Conservation (phyloP, 1,284 basidiomycete genomes). For the Naganishia sp. region DNA sequence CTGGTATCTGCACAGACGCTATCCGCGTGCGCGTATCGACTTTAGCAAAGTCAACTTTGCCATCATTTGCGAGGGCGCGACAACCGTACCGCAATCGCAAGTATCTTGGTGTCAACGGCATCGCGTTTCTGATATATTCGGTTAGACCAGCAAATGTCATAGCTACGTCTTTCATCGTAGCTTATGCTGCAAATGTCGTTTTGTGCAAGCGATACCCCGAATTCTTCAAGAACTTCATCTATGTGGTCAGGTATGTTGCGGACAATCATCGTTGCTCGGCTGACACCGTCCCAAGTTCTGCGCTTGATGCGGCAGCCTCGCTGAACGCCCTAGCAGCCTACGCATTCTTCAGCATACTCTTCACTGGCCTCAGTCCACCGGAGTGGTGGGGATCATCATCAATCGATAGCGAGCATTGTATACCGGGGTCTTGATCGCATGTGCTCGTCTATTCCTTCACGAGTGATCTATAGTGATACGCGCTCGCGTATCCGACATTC, state of each 20-base stretch:
- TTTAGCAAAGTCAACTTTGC: conserved; percentile 56
- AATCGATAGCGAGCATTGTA: conserved; percentile 53
- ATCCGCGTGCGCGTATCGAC: conserved; percentile 42
- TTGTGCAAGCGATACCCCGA: conserved; percentile 48
- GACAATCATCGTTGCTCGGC: not conserved
- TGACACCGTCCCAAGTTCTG: conserved; percentile 50
- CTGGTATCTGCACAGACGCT: conserved; percentile 55
- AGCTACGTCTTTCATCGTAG: conserved; percentile 53
- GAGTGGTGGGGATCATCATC: conserved; percentile 52
- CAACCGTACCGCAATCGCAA: conserved; percentile 52
- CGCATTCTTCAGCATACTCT: conserved; percentile 49
- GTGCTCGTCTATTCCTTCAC: not conserved
- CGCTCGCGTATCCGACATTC: no score
- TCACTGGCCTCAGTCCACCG: conserved; percentile 42
- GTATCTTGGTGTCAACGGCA: conserved; percentile 22
- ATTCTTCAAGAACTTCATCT: conserved; percentile 46
- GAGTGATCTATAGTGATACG: not conserved
- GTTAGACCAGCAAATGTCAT: conserved; percentile 58
- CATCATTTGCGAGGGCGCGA: conserved; percentile 56
- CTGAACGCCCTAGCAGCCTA: conserved; percentile 57
- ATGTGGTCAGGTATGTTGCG: conserved; percentile 45
- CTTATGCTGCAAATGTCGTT: conserved; percentile 52
- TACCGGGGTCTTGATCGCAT: conserved; percentile 38
- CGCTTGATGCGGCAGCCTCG: conserved; percentile 56
- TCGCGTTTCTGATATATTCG: conserved; percentile 28